phyloP scores from a whole-genome alignment of 306 rosid genomes.

The Potentilla sterilis region DNA sequence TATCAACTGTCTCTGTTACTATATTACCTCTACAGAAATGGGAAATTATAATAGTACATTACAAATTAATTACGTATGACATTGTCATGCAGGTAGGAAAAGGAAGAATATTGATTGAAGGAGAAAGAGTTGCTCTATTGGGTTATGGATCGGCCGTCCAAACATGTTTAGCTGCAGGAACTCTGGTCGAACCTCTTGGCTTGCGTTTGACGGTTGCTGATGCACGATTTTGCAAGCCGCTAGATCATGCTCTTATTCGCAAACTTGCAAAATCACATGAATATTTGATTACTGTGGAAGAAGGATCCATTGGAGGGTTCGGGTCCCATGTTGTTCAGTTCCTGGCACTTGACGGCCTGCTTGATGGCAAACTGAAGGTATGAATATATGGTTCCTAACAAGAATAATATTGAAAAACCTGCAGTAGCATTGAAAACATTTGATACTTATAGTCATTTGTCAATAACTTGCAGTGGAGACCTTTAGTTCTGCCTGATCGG shows the following conservation, averaged over 20 bases:
- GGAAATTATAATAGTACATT: neutral
- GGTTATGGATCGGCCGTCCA: slow-evolving; percentile 83
- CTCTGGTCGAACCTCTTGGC: slow-evolving; percentile 47
- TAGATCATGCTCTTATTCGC: slow-evolving; percentile 73
- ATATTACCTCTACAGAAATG: neutral
- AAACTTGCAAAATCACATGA: slow-evolving; percentile 80
- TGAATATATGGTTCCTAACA: neutral
- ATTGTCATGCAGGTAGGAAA: slow-evolving; percentile 56
- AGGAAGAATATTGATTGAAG: slow-evolving; percentile 75
- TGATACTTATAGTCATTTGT: slow-evolving; percentile 13
- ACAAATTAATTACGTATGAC: slow-evolving; percentile 8
- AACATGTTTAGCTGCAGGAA: slow-evolving; percentile 67
- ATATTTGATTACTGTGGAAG: slow-evolving; percentile 82
- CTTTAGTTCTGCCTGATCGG: slow-evolving; percentile 84
- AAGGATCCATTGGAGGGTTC: slow-evolving; percentile 96
- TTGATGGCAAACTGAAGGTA: slow-evolving; percentile 83
- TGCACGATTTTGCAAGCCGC: slow-evolving; percentile 96
- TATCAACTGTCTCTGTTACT: neutral
- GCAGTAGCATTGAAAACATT: slow-evolving; percentile 3
- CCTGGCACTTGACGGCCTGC: slow-evolving; percentile 94
- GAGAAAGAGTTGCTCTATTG: slow-evolving; percentile 83
- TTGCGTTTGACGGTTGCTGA: slow-evolving; percentile 57
- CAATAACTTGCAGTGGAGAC: slow-evolving; percentile 77
- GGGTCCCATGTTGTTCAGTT: slow-evolving; percentile 96
- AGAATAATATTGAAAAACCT: neutral